phyloP scores from a whole-genome alignment of 176 grass and related monocot species.

The Carex kokanica region DNA sequence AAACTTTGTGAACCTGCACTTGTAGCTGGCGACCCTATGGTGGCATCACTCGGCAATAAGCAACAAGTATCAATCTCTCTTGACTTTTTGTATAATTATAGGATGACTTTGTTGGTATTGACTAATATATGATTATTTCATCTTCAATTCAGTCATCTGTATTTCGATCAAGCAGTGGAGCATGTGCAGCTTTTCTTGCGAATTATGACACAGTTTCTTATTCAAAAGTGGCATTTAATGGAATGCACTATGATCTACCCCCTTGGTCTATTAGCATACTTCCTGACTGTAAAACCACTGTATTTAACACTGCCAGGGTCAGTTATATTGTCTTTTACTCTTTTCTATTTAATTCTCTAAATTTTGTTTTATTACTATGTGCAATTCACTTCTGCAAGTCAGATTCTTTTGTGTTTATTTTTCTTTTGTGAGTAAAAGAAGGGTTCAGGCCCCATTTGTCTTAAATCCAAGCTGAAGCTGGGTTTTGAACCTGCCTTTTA shows the following conservation, averaged over 20 bases:
- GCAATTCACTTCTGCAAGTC: not conserved
- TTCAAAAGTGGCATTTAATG: slow-evolving; percentile 74
- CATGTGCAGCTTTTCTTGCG: slow-evolving; percentile 85
- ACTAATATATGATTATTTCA: slow-evolving; percentile 26
- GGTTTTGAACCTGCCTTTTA: not conserved
- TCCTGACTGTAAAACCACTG: slow-evolving; percentile 89
- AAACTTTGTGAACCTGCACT: slow-evolving; percentile 90
- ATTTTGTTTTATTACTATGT: not conserved
- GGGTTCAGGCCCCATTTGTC: not conserved
- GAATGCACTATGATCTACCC: slow-evolving; percentile 81
- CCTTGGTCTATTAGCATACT: slow-evolving; percentile 97
- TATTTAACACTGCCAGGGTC: slow-evolving; percentile 92
- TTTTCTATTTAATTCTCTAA: slow-evolving; percentile 16
- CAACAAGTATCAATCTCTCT: slow-evolving; percentile 52
- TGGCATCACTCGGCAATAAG: slow-evolving; percentile 62
- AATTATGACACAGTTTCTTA: slow-evolving; percentile 75
- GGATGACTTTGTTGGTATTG: slow-evolving; percentile 31
- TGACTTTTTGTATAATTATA: not conserved
- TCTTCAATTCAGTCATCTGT: slow-evolving; percentile 59
- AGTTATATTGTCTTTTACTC: slow-evolving; percentile 22
- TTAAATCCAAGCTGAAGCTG: not conserved
- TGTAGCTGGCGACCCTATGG: slow-evolving; percentile 62
- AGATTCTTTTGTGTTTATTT: not conserved
- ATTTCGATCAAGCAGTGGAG: slow-evolving; percentile 68
- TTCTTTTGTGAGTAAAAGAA: not conserved